Evolutionary conservation across 352 stramenopile genomes (phyloP).

Genomic region (Phytophthora lateralis): DNA sequence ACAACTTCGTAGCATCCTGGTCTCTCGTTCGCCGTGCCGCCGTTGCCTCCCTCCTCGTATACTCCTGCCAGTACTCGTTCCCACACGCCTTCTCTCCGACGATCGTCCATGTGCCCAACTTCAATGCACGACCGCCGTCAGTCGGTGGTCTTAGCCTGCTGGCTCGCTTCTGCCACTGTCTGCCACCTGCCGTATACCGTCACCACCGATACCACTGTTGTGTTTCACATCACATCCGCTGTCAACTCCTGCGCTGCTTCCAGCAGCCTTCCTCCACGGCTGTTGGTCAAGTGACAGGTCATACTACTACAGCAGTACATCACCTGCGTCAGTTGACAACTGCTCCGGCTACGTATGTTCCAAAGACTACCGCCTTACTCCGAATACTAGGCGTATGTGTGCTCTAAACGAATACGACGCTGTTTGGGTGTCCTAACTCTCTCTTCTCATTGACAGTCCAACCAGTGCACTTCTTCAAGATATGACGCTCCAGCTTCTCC

Average conservation of each 20-base stretch:
- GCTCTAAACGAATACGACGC: no score
- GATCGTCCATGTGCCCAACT: background rate
- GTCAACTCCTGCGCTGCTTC: background rate
- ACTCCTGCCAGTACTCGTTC: background rate
- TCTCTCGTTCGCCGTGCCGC: background rate
- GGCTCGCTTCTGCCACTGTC: background rate
- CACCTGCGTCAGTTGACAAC: no score
- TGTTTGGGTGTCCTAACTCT: no score
- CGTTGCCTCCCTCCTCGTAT: background rate
- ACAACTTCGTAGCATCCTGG: background rate
- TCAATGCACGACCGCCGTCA: background rate
- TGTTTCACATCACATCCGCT: background rate
- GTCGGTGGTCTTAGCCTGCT: slow-evolving; percentile 1
- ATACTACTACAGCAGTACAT: slow-evolving; percentile 7
- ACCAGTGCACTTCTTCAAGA: no score
- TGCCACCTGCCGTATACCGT: background rate
- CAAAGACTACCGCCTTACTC: no score
- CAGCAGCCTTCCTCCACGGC: background rate
- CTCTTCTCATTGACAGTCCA: no score
- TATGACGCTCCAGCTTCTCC: no score
- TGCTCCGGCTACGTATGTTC: no score
- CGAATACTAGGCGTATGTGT: no score
- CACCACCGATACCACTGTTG: background rate
- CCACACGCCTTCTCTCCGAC: background rate
- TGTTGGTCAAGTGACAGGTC: background rate